Conservation (phyloP, 768 basidiomycete genomes). For the Leucocoprinus birnbaumii region DNA sequence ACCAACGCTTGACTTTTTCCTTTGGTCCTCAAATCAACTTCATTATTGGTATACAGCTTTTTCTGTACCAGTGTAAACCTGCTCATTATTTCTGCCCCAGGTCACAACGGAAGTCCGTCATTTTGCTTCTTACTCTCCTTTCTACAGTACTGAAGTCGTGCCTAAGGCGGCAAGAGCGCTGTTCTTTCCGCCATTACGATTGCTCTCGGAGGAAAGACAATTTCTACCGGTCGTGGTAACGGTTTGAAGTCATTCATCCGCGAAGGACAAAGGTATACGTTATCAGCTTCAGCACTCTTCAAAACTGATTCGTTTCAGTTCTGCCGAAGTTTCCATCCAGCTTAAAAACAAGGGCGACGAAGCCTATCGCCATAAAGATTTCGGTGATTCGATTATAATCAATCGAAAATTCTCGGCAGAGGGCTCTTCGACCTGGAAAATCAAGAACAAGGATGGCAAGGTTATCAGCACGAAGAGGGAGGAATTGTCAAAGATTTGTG, state of each 20-base stretch:
- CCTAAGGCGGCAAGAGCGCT: slow-evolving; percentile 89
- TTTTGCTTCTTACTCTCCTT: neutral
- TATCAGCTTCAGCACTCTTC: neutral
- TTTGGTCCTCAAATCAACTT: slow-evolving; percentile 97
- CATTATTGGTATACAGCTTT: slow-evolving; percentile 67
- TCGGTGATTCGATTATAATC: slow-evolving; percentile 82
- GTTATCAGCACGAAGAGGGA: slow-evolving; percentile 75
- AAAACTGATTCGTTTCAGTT: slow-evolving; percentile 32
- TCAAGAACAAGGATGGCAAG: slow-evolving; percentile 65
- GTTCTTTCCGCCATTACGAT: slow-evolving; percentile 91
- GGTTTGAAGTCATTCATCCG: slow-evolving; percentile 85
- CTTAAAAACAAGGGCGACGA: slow-evolving; percentile 92
- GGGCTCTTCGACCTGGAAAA: slow-evolving; percentile 78
- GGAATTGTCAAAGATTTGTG: slow-evolving; percentile 84
- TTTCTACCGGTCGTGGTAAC: slow-evolving; percentile 83
- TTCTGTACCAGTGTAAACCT: neutral
- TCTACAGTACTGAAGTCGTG: neutral
- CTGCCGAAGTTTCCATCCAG: slow-evolving; percentile 72
- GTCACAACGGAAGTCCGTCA: slow-evolving; percentile 86
- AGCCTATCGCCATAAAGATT: slow-evolving; percentile 82
- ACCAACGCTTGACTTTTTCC: slow-evolving; percentile 75
- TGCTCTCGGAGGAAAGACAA: slow-evolving; percentile 91
- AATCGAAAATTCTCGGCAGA: slow-evolving; percentile 78
- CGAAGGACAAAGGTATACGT: slow-evolving; percentile 72
- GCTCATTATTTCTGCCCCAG: slow-evolving; percentile 32